Percentiles rank a stretch among this genome's conserved stretches.
These are phyloP conservation scores for Boletellus ananiceps DNA, from an alignment of 768 basidiomycete species.

Conservation along the genomic window DNA sequence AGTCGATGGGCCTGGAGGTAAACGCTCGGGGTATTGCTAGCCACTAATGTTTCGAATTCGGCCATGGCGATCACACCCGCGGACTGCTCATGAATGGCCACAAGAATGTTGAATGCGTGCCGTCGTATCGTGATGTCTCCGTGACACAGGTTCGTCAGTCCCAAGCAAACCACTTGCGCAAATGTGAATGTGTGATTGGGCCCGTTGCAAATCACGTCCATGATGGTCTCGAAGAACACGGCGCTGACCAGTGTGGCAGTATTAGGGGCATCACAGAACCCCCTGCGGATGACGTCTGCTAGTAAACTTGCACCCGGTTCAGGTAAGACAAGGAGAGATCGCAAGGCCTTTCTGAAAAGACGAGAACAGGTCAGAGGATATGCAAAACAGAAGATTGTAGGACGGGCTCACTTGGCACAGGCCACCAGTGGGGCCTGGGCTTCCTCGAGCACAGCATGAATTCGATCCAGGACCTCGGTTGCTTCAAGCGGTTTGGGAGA, in stretches of 20 bases:
- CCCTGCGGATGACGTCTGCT: conserved; percentile 62
- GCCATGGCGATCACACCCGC: conserved; percentile 66
- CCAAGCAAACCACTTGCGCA: conserved; percentile 70
- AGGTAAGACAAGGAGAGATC: conserved; percentile 57
- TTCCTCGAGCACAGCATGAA: conserved; percentile 66
- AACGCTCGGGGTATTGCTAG: conserved; percentile 67
- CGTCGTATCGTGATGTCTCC: conserved; percentile 57
- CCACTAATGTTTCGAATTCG: conserved; percentile 68
- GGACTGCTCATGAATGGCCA: conserved; percentile 62
- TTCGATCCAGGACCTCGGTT: conserved; percentile 52
- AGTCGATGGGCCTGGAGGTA: conserved; percentile 78
- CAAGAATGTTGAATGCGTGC: conserved; percentile 76
- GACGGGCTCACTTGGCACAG: conserved; percentile 60
- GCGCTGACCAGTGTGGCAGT: conserved; percentile 48
- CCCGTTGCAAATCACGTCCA: conserved; percentile 57
- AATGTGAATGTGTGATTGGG: conserved; percentile 62
- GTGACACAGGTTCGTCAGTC: conserved; percentile 82
- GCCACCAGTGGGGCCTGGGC: conserved; percentile 45
- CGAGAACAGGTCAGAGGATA: conserved; percentile 2
- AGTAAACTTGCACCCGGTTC: conserved; percentile 53
- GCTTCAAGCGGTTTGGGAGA: conserved; percentile 51
- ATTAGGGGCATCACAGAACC: conserved; percentile 58
- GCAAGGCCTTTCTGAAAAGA: conserved; percentile 64
- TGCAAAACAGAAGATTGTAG: not conserved
- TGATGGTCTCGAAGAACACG: conserved; percentile 75